These are phyloP conservation scores for Pseudisothecium myosuroides DNA, from an alignment of 225 moss, liverwort and hornwort species.

Conservation along the genomic window DNA sequence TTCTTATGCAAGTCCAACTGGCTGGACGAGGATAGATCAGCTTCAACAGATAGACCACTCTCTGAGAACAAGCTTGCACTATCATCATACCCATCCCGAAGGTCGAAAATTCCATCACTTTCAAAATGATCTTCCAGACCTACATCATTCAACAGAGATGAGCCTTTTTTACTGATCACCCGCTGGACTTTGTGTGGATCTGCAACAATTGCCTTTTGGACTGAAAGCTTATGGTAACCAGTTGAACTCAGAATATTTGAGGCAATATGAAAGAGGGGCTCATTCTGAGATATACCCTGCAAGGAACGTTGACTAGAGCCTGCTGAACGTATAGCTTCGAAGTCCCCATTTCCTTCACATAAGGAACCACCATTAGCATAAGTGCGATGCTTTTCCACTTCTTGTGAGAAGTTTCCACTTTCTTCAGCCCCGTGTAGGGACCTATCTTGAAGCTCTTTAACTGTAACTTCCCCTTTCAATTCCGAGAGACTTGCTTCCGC, in stretches of 20 bases:
- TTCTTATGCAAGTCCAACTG: constrained; percentile 35
- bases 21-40: constrained; percentile 29
- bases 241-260: constrained; percentile 16
- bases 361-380: constrained; percentile 24
- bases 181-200: constrained; percentile 14
- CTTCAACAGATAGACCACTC: constrained; percentile 49
- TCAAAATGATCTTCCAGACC: constrained; percentile 59
- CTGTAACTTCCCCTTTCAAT: constrained; percentile 5
- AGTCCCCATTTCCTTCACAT: constrained; percentile 25
- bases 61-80: constrained; percentile 56
- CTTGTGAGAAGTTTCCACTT: constrained; percentile 22
- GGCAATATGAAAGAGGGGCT: constrained; percentile 17
- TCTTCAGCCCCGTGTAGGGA: constrained; percentile 22
- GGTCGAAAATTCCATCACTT: constrained; percentile 54
- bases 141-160: constrained; percentile 48
- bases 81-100: constrained; percentile 52
- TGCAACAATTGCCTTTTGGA: constrained; percentile 6
- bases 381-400: constrained; percentile 22
- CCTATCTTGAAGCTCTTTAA: constrained; percentile 25
- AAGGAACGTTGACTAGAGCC: constrained; percentile 35
- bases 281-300: constrained; percentile 28
- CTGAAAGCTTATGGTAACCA: constrained; percentile 18
- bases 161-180: constrained; percentile 21
- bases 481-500: constrained; percentile 5
- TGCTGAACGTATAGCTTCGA: constrained; percentile 21